These are phyloP conservation scores for Xylaria grammica DNA, from an alignment of 495 filamentous ascomycete species.

Conservation along the genomic window DNA sequence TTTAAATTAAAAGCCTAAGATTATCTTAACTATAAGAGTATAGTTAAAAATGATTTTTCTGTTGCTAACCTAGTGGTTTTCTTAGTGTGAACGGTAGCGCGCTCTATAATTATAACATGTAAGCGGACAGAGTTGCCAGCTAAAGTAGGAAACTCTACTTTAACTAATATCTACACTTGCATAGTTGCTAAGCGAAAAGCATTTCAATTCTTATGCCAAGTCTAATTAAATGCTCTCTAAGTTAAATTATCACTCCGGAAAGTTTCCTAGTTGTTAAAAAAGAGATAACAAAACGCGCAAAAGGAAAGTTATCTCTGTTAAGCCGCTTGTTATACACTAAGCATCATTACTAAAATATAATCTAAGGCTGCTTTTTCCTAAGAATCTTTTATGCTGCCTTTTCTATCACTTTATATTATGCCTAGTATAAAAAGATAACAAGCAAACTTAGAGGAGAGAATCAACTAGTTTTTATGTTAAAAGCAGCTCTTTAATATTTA, in stretches of 20 bases:
- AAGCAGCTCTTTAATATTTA: neutral
- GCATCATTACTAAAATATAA: neutral
- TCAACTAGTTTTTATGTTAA: neutral
- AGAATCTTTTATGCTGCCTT: neutral
- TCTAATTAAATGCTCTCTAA: neutral
- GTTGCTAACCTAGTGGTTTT: neutral
- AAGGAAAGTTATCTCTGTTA: neutral
- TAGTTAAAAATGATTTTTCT: neutral
- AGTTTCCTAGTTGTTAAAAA: neutral
- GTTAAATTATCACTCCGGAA: neutral
- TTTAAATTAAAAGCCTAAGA: neutral
- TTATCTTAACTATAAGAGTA: neutral
- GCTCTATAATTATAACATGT: neutral
- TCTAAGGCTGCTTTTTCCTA: neutral
- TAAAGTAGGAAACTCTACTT: neutral
- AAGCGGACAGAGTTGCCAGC: neutral
- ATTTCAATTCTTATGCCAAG: neutral
- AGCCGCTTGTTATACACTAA: neutral
- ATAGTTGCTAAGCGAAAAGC: neutral
- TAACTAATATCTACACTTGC: neutral
- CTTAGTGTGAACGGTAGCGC: neutral
- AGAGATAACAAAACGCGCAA: neutral
- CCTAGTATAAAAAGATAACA: neutral
- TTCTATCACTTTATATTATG: neutral
- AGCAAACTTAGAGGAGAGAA: neutral